These are phyloP conservation scores for Backusella macrospora DNA, from an alignment of 192 early-diverging fungal species.

Conservation along the genomic window DNA sequence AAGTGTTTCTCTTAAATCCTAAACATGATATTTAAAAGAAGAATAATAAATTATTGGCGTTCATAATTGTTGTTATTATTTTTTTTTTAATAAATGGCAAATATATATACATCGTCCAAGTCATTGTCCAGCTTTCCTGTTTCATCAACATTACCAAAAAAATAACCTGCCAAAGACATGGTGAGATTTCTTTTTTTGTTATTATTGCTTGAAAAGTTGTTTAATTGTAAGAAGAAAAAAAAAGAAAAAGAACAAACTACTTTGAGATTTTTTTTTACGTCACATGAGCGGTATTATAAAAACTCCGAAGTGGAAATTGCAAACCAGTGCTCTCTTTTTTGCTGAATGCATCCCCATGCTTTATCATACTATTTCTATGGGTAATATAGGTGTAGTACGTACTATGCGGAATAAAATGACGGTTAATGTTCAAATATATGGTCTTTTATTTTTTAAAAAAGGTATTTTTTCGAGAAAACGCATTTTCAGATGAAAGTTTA, in stretches of 20 bases:
- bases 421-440: too few relatives aligned
- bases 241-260: neutral
- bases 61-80: neutral
- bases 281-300: too few relatives aligned
- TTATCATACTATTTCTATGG: too few relatives aligned
- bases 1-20: constrained; percentile 60
- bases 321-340: too few relatives aligned
- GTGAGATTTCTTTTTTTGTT: neutral
- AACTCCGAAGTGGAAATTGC: too few relatives aligned
- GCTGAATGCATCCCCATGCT: too few relatives aligned
- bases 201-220: neutral
- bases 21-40: constrained; percentile 15
- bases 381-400: too few relatives aligned
- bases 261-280: too few relatives aligned
- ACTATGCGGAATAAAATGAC: too few relatives aligned
- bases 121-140: constrained; percentile 70
- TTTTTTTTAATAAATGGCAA: neutral
- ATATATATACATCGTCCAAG: constrained; percentile 30
- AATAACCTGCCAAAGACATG: constrained; percentile 73
- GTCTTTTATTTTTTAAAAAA: too few relatives aligned
- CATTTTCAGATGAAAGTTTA: too few relatives aligned
- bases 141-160: constrained; percentile 93
- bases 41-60: neutral
- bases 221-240: neutral
- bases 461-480: too few relatives aligned